Evolutionary conservation across 768 basidiomycete genomes (phyloP), one percentile per base, ranked within the genome.

Genomic region (Dacryopinax spathularia): DNA sequence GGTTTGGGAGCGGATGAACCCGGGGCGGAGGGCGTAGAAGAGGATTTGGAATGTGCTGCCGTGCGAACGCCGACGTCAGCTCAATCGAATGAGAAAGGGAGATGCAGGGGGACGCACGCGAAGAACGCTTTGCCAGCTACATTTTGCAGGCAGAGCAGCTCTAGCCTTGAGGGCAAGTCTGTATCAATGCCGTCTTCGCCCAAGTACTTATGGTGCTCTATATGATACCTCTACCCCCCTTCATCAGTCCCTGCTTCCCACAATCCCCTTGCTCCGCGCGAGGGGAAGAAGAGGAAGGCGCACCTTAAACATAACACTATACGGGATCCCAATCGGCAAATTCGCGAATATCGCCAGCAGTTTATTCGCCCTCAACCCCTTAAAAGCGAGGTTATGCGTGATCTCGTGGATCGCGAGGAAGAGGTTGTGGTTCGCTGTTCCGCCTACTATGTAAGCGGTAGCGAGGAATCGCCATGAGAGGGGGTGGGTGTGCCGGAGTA

Each of bases 391-490:
- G 72, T 97, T 98, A 73, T 99, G 96, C 1, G 94, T 96, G 66
- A 99, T 96, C 72, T 99, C 96, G 72, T 99, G 96, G 62, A 99
- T 96, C 41, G 96, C 92, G 59, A 99, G 83, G 75, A 99, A 99
- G 36, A 95, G 81, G 73, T 98, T 99, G 73, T 99, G 96, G 75
- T 98, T 99, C 7, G 88, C 87, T 0, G 95, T 97, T 2, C 92
- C 96, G 1, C 96, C 96, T 60, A 98, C 80, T 15, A 75, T 78
- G 72, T 97, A 98, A 0, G 95, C 91, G 13, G 79, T 78, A 64
- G 86, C 66, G 63, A 97, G 70, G 75, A 96, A 97, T 59, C 77
- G 69, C 22, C 79, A 81, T 1, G 89, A 91, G 60, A 85, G 73
- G 0, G 90, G 84, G 31, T 81, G 79, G 2, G 82, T 83, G 70